Evolutionary conservation across 371 early-diverging fungal species (phyloP), one percentile per base, ranked within the genome.

Genomic region (Mucor ambiguus): DNA sequence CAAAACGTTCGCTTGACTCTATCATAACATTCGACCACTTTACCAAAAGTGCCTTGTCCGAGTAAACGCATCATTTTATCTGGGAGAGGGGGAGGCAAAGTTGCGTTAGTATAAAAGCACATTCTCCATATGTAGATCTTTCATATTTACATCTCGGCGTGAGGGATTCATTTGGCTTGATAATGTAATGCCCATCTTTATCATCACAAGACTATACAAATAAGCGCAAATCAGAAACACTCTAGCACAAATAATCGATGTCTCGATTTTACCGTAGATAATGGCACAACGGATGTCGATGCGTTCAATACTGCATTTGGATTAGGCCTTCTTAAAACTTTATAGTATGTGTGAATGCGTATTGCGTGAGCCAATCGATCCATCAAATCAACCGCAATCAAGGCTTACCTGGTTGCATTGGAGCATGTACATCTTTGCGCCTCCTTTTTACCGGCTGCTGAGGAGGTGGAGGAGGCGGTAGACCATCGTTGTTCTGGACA

Each of bases 41-140:
- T 95, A 61, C 98, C 98, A 85, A 96, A 98, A 0, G 98, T 98
- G 16, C 98, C 98, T 80, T 97, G 97, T 3, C 98, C 98, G 8
- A 98, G 78, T 43, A 93, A 73, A 14, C 87, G 76, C 69, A 92
- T 79, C 66, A 97, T 94, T 75, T 89, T 86, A 79, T 93, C 93
- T 93, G 71, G 32, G 41, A 7, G 30, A 7, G 30, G 30, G 30
- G 30, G 7, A 7, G 30, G 28, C 41, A 28, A 37, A 1, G 4
- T 3, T 8, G 3, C 46, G 12, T 28, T 46, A 26, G 20, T 18
- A 57, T 8, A 26, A 11, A 1, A 35, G 37, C 12, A 35, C 37
- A 35, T 59, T 38, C 12, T 5, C 37, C 24, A 9, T 12, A 24
- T 56, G 20, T 55, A 28, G 3, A 35, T 52, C 14, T 22, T 58